phyloP scores from a whole-genome alignment of 2,329 filamentous ascomycete species.

The Hysterium pulicare region DNA sequence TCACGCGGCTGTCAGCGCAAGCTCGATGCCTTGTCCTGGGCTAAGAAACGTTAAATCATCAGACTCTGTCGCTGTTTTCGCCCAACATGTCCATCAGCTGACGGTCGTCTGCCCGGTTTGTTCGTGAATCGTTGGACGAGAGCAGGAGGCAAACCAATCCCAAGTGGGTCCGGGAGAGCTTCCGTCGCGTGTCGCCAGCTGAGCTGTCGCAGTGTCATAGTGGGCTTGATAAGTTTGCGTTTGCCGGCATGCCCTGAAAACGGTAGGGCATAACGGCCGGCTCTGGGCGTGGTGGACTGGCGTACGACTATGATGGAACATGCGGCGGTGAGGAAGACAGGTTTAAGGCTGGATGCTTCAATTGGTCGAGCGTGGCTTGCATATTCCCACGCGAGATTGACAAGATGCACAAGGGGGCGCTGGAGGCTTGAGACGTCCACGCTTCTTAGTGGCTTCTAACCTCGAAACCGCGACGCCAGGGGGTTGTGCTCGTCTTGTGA shows the following conservation, averaged over 20 bases:
- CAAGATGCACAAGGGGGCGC: constrained; percentile 28
- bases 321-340: constrained; percentile 26
- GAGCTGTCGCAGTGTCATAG: constrained; percentile 18
- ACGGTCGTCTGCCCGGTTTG: constrained; percentile 6
- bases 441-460: constrained; percentile 34
- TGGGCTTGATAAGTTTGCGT: constrained; percentile 3
- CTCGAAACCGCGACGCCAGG: constrained; percentile 16
- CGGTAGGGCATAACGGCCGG: constrained; percentile 33
- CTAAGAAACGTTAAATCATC: too few relatives aligned
- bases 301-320: too few relatives aligned
- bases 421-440: constrained; percentile 32
- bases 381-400: constrained; percentile 37
- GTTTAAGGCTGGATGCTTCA: constrained; percentile 36
- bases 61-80: neutral
- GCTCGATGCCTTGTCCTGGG: neutral
- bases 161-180: constrained; percentile 21
- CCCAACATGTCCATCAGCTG: constrained; percentile 13
- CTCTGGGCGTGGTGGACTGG: constrained; percentile 17
- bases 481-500: constrained; percentile 19
- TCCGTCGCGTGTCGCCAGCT: constrained; percentile 28
- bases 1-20: neutral
- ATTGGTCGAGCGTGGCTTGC: constrained; percentile 29
- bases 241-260: constrained; percentile 10
- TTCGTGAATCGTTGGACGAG: constrained; percentile 6
- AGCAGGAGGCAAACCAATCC: too few relatives aligned